Conservation (phyloP, 2,329 filamentous ascomycete species). For the Ascochyta pisi region DNA sequence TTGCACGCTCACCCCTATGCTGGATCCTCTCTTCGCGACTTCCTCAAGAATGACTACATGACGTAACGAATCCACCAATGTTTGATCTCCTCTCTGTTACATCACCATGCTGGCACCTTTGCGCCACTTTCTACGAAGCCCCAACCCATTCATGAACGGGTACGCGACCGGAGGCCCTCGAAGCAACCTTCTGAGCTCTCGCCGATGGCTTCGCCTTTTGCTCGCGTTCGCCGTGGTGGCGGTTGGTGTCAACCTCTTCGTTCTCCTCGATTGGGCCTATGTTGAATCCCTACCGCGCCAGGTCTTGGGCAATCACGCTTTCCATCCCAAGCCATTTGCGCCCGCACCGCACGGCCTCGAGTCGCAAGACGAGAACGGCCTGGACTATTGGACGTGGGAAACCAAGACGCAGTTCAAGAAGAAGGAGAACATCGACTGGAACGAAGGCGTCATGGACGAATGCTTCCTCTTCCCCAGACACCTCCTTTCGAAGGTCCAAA, state of each 20-base stretch:
- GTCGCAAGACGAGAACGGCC: constrained; percentile 9
- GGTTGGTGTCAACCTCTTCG: constrained; percentile 14
- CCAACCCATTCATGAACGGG: constrained; percentile 14
- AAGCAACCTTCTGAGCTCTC: constrained; percentile 3
- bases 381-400: constrained; percentile 25
- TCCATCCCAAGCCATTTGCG: constrained; percentile 18
- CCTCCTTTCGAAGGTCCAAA: constrained; percentile 45
- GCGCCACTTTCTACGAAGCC: constrained; percentile 14
- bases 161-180: constrained; percentile 7
- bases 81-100: neutral
- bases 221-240: constrained; percentile 11
- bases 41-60: neutral
- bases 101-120: constrained; percentile 8
- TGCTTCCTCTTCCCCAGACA: constrained; percentile 41
- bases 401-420: constrained; percentile 19
- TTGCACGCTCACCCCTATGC: neutral
- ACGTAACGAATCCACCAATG: constrained; percentile 7
- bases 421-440: constrained; percentile 12
- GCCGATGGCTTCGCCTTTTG: constrained; percentile 15
- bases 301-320: constrained; percentile 14
- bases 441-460: constrained; percentile 20
- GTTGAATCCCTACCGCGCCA: constrained; percentile 10
- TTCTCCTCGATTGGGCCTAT: constrained; percentile 18
- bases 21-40: neutral
- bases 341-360: constrained; percentile 7